Evolutionary conservation across 108 stramenopile genomes (phyloP).

Genomic region (Craspedostauros australis): DNA sequence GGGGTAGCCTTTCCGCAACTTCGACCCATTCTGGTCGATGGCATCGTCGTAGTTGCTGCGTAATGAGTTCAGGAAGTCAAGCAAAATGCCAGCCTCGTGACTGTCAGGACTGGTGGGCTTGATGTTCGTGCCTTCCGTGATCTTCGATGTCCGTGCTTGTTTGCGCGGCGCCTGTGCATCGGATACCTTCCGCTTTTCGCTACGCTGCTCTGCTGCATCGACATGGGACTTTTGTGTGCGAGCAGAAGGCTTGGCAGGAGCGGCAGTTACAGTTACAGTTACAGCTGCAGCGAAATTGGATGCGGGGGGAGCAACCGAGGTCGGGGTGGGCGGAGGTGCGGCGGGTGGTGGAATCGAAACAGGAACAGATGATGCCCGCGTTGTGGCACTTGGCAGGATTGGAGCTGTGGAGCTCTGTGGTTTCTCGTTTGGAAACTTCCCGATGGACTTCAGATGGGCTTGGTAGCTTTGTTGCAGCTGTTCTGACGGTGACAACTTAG

Average conservation of each 20-base stretch:
- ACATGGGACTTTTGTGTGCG: neutral
- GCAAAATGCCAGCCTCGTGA: too few relatives aligned
- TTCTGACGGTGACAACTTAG: conserved; percentile 13
- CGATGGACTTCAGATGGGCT: conserved; percentile 19
- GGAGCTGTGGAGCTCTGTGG: too few relatives aligned
- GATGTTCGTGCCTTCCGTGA: neutral
- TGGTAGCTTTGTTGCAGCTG: conserved; percentile 21
- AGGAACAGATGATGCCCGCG: too few relatives aligned
- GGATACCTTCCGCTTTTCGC: neutral
- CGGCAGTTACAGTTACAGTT: neutral
- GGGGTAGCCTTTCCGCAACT: too few relatives aligned
- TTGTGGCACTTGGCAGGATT: too few relatives aligned
- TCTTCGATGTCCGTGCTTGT: neutral
- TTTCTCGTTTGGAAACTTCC: too few relatives aligned
- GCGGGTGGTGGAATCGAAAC: too few relatives aligned
- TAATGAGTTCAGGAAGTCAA: conserved; percentile 39
- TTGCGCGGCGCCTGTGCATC: neutral
- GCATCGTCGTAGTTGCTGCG: conserved; percentile 31
- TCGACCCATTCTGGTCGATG: conserved; percentile 17
- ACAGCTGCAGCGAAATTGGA: neutral
- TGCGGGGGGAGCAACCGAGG: too few relatives aligned
- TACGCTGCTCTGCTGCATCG: neutral
- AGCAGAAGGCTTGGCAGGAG: too few relatives aligned
- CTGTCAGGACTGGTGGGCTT: too few relatives aligned
- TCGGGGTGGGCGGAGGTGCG: too few relatives aligned